These are phyloP conservation scores for Clausena lansium DNA, from an alignment of 345 rosid species.

Conservation along the genomic window DNA sequence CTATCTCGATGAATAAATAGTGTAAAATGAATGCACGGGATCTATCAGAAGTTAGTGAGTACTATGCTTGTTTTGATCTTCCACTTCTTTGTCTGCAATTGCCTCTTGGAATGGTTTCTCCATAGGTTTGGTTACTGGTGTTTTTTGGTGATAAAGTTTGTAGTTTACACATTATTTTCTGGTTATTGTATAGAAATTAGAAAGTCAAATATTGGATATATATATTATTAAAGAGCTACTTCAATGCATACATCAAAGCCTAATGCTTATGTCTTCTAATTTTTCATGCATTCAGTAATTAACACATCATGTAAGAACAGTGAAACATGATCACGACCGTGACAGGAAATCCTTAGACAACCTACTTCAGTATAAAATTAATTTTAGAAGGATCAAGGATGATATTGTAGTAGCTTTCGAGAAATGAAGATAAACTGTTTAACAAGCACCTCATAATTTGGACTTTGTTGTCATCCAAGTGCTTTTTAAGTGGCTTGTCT, in stretches of 20 bases:
- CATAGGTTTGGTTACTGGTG: neutral
- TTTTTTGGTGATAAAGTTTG: neutral
- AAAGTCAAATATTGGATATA: neutral
- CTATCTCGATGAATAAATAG: neutral
- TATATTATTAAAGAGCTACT: neutral
- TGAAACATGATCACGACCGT: neutral
- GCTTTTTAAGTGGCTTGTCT: neutral
- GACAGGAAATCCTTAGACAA: neutral
- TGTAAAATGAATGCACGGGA: neutral
- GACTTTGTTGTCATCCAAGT: neutral
- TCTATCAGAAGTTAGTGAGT: neutral
- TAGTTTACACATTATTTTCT: neutral
- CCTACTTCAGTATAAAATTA: neutral
- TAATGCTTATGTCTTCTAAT: neutral
- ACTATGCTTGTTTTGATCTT: neutral
- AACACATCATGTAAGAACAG: neutral
- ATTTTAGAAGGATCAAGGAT: neutral
- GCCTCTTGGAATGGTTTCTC: neutral
- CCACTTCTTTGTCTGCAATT: neutral
- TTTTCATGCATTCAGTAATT: neutral
- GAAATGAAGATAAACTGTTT: neutral
- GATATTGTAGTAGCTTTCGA: neutral
- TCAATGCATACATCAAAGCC: neutral
- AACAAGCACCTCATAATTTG: neutral
- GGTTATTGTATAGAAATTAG: neutral